Evolutionary conservation across 225 moss, liverwort and hornwort species (phyloP).

Genomic region (Neckera pumila): DNA sequence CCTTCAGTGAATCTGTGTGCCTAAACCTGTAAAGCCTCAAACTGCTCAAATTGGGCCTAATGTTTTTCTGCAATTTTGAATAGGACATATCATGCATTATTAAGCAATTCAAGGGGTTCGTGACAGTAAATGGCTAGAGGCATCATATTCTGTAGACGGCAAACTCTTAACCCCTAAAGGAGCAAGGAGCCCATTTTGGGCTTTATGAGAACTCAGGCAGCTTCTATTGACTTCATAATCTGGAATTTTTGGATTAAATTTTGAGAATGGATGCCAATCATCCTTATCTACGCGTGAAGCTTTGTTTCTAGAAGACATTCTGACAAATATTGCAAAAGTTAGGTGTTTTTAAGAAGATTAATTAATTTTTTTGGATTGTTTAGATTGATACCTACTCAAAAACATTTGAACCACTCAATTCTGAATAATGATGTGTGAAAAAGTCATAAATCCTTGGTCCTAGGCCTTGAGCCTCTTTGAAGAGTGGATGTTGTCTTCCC

Average conservation of each 20-base stretch:
- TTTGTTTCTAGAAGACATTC: not conserved
- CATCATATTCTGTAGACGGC: not conserved
- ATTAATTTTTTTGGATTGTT: not conserved
- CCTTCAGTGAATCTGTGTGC: not conserved
- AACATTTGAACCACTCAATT: not conserved
- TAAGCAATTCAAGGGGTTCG: not conserved
- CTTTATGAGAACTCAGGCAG: not conserved
- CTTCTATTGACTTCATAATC: not conserved
- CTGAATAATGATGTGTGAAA: not conserved
- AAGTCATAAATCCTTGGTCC: not conserved
- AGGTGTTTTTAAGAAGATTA: not conserved
- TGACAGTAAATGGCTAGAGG: not conserved
- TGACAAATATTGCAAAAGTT: not conserved
- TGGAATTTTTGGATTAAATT: not conserved
- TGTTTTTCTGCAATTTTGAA: not conserved
- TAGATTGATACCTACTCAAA: not conserved
- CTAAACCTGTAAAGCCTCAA: not conserved
- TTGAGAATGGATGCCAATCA: not conserved
- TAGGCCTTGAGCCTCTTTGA: not conserved
- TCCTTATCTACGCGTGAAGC: not conserved
- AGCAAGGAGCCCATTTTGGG: not conserved
- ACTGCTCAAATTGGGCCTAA: not conserved
- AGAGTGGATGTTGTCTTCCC: not conserved
- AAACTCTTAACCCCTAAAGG: not conserved
- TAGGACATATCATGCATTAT: not conserved